A percentile compares a stretch with the other conserved stretches of the same genome.
These are phyloP conservation scores for Boletus rufocinnamomeus DNA, from an alignment of 768 basidiomycete species.

Conservation along the genomic window DNA sequence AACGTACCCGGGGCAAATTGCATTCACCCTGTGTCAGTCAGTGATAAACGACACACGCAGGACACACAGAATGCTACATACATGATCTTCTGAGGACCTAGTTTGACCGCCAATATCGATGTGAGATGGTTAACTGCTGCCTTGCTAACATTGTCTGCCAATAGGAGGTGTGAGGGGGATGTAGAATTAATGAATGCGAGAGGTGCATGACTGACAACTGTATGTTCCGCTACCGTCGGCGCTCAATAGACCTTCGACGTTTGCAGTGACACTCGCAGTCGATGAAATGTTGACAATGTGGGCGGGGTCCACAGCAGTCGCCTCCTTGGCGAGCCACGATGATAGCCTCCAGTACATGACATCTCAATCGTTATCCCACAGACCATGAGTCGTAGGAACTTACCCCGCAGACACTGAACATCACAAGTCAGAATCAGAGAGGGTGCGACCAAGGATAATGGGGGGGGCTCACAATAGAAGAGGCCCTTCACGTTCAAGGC, in stretches of 20 bases:
- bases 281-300: slow-evolving; percentile 87
- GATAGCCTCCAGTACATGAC: slow-evolving; percentile 17
- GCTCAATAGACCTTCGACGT: slow-evolving; percentile 51
- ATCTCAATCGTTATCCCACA: background rate
- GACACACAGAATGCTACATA: slow-evolving; percentile 38
- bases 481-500: slow-evolving; percentile 84
- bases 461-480: slow-evolving; percentile 64
- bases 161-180: background rate
- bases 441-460: background rate
- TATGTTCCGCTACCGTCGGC: slow-evolving; percentile 64
- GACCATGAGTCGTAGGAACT: slow-evolving; percentile 3
- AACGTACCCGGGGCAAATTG: slow-evolving; percentile 75
- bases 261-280: slow-evolving; percentile 55
- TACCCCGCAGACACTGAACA: slow-evolving; percentile 47
- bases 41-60: background rate
- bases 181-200: background rate
- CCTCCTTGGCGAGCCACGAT: slow-evolving; percentile 65
- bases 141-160: slow-evolving; percentile 75
- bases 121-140: slow-evolving; percentile 89
- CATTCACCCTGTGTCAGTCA: slow-evolving; percentile 62
- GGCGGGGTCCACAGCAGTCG: slow-evolving; percentile 63
- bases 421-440: background rate
- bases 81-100: slow-evolving; percentile 64
- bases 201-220: slow-evolving; percentile 63
- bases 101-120: slow-evolving; percentile 64